These are phyloP conservation scores for Leishmania braziliensis DNA, from an alignment of 208 protist genomes.

Conservation along the genomic window DNA sequence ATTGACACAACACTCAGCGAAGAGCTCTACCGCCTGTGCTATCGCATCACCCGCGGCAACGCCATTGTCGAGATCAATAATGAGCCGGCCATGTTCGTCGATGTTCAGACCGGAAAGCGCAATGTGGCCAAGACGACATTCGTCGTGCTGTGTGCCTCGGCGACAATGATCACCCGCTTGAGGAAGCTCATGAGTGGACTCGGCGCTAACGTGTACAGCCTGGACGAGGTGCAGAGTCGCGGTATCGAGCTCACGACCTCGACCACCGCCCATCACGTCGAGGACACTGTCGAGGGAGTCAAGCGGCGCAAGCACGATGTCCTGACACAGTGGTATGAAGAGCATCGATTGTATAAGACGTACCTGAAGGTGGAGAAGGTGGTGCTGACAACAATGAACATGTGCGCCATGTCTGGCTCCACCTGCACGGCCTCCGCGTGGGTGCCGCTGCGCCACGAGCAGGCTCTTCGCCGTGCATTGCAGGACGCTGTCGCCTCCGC, in stretches of 20 bases:
- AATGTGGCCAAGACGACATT: conserved; percentile 94
- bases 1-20: conserved; percentile 85
- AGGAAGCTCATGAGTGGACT: conserved; percentile 96
- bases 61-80: conserved; percentile 86
- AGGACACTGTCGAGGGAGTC: conserved; percentile 30
- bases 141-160: conserved; percentile 96
- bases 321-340: conserved; percentile 42
- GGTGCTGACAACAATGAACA: conserved; percentile 88
- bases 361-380: conserved; percentile 54
- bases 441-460: conserved; percentile 65
- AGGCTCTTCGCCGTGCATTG: conserved; percentile 56
- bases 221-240: conserved; percentile 23
- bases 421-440: conserved; percentile 93
- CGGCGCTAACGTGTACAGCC: conserved; percentile 91
- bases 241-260: conserved; percentile 13
- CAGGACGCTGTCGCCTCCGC: conserved; percentile 47
- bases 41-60: conserved; percentile 97
- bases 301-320: conserved; percentile 43
- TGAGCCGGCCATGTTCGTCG: conserved; percentile 90
- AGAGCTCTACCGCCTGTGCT: conserved; percentile 94
- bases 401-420: conserved; percentile 90
- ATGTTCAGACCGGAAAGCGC: conserved; percentile 78
- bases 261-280: conserved; percentile 15
- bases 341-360: conserved; percentile 51
- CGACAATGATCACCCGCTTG: conserved; percentile 87